Conservation (phyloP, 2,329 filamentous ascomycete species). For the Colletotrichum simmondsii region DNA sequence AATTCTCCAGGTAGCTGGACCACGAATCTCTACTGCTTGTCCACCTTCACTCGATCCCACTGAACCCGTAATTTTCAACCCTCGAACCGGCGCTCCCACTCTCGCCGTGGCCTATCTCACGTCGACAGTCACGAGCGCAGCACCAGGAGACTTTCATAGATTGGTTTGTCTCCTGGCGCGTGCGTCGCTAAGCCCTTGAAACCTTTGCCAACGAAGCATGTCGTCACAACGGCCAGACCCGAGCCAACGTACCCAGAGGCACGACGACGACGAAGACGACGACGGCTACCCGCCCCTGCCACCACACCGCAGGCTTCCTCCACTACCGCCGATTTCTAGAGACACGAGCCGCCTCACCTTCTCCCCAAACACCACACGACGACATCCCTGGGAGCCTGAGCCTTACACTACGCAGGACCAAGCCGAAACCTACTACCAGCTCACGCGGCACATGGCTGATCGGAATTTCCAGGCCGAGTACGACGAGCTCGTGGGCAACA, state of each 20-base stretch:
- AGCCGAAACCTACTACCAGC: constrained; percentile 7
- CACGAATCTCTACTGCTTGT: not conserved
- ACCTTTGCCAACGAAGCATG: constrained; percentile 29
- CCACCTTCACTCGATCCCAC: not conserved
- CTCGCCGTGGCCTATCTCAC: not conserved
- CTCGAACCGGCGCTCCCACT: not conserved
- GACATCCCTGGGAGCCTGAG: constrained; percentile 24
- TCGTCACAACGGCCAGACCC: constrained; percentile 33
- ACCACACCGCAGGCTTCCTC: constrained; percentile 44
- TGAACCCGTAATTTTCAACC: constrained; percentile 13
- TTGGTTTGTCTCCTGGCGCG: not conserved
- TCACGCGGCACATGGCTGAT: constrained; percentile 31
- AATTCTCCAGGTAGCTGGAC: not conserved
- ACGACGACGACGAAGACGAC: constrained; percentile 37
- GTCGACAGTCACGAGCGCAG: not conserved
- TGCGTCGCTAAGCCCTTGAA: constrained; percentile 36
- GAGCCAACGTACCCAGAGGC: constrained; percentile 41
- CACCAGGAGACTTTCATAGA: not conserved
- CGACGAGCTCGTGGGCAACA: constrained; percentile 33
- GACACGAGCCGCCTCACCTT: constrained; percentile 4
- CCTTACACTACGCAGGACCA: constrained; percentile 11
- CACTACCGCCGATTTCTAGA: constrained; percentile 39
- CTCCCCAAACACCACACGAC: constrained; percentile 8
- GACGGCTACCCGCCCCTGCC: constrained; percentile 44
- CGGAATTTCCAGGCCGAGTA: constrained; percentile 35